phyloP scores from a whole-genome alignment of 345 rosid species.

The Conringia planisiliqua region DNA sequence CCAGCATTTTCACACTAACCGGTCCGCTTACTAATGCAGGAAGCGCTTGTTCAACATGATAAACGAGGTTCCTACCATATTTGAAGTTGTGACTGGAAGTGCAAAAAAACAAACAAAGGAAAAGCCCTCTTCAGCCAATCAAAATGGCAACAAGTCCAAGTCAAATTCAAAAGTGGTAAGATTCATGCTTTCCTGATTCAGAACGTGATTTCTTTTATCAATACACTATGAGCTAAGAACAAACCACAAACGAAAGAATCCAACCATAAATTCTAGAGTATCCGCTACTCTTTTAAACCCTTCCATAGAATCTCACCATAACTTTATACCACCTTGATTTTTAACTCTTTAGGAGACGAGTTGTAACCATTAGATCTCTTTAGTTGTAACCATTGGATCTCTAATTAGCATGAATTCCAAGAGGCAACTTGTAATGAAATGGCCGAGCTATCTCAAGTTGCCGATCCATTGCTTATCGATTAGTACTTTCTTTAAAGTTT shows the following conservation, averaged over 20 bases:
- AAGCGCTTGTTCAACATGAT: constrained; percentile 66
- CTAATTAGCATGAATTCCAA: neutral
- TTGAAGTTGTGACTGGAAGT: constrained; percentile 63
- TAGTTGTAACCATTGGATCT: neutral
- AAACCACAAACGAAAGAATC: neutral
- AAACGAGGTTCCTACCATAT: constrained; percentile 68
- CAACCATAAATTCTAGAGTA: neutral
- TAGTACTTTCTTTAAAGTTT: neutral
- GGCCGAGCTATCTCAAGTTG: neutral
- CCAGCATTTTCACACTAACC: neutral
- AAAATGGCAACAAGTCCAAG: constrained; percentile 57
- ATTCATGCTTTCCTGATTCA: neutral
- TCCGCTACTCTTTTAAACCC: neutral
- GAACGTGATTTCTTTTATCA: neutral
- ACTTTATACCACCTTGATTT: neutral
- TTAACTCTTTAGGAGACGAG: neutral
- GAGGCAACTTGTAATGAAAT: neutral
- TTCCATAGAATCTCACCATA: too few species aligned
- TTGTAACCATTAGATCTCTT: neutral
- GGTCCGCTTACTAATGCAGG: constrained; percentile 40
- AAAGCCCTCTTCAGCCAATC: constrained; percentile 46
- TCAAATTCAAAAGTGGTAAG: constrained; percentile 56
- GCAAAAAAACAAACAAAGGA: constrained; percentile 57
- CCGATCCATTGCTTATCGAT: neutral
- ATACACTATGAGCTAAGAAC: neutral